phyloP scores from a whole-genome alignment of 140 eudicot genomes.

The Cichorium intybus region DNA sequence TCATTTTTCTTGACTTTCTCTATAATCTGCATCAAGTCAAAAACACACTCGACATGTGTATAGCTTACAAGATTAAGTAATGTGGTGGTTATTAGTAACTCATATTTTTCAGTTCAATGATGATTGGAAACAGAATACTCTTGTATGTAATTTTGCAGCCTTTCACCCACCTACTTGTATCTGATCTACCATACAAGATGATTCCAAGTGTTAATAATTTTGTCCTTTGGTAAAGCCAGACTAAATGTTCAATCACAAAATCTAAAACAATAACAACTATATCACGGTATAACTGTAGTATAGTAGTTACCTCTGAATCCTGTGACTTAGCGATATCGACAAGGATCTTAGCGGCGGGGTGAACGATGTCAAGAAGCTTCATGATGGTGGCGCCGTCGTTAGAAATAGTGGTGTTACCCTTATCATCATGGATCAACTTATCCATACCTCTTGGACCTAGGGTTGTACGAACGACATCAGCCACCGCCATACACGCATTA shows the following conservation, averaged over 20 bases:
- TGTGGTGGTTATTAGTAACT: too few species aligned
- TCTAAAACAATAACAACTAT: neutral
- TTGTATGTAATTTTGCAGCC: neutral
- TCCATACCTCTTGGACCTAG: conserved; percentile 99
- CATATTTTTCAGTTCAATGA: too few species aligned
- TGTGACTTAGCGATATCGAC: conserved; percentile 97
- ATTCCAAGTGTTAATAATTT: neutral
- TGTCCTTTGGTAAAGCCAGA: conserved; percentile 5
- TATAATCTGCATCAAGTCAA: too few species aligned
- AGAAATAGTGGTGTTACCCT: conserved; percentile 93
- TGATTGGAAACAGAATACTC: too few species aligned
- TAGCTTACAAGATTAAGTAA: neutral
- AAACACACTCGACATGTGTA: too few species aligned
- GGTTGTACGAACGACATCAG: conserved; percentile 95
- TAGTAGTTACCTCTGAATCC: conserved; percentile 76
- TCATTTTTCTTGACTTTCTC: too few species aligned
- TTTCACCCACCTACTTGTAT: neutral
- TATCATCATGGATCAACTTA: conserved; percentile 92
- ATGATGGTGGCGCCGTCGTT: conserved; percentile 98
- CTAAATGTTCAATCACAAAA: neutral
- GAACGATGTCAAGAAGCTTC: conserved; percentile 95
- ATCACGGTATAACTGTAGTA: neutral
- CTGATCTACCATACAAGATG: neutral
- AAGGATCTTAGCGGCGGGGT: conserved; percentile 99
- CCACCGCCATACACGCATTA: conserved; percentile 89